Conservation (phyloP, 805 yeast genomes). For the Yarrowia sp. region DNA sequence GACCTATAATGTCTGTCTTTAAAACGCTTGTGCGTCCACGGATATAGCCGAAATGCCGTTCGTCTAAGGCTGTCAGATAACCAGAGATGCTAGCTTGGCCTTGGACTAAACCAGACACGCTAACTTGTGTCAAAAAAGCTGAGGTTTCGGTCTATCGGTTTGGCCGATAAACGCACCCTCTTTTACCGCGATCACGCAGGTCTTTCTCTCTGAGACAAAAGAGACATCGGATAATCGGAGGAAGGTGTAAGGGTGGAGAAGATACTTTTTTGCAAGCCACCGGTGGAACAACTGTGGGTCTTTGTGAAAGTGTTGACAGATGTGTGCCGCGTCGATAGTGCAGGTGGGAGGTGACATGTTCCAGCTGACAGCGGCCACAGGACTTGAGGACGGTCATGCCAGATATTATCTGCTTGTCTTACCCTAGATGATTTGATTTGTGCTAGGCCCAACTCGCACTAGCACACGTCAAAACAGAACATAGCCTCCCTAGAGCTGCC, state of each 20-base stretch:
- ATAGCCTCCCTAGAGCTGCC: slow-evolving; percentile 25
- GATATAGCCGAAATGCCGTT: slow-evolving; percentile 9
- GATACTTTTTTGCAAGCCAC: no score
- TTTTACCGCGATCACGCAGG: neutral
- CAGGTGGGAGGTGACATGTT: slow-evolving; percentile 21
- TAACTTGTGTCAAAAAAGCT: neutral
- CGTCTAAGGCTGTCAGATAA: slow-evolving; percentile 2
- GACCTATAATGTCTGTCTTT: no score
- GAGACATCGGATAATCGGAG: neutral
- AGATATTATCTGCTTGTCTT: slow-evolving; percentile 11
- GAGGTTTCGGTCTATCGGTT: neutral
- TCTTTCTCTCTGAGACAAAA: neutral
- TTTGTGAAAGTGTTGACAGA: slow-evolving; percentile 23
- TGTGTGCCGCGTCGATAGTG: slow-evolving; percentile 32
- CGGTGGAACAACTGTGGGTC: neutral
- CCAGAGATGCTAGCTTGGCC: neutral
- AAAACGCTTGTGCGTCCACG: neutral
- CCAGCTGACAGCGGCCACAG: slow-evolving; percentile 18
- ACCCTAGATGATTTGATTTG: neutral
- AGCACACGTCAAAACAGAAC: slow-evolving; percentile 19
- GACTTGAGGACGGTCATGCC: neutral
- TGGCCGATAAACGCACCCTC: neutral
- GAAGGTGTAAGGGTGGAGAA: no score
- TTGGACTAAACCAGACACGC: neutral
- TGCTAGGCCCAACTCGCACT: neutral